These are phyloP conservation scores for Fagopyrum tataricum DNA, from an alignment of 148 eudicot species.

Conservation along the genomic window DNA sequence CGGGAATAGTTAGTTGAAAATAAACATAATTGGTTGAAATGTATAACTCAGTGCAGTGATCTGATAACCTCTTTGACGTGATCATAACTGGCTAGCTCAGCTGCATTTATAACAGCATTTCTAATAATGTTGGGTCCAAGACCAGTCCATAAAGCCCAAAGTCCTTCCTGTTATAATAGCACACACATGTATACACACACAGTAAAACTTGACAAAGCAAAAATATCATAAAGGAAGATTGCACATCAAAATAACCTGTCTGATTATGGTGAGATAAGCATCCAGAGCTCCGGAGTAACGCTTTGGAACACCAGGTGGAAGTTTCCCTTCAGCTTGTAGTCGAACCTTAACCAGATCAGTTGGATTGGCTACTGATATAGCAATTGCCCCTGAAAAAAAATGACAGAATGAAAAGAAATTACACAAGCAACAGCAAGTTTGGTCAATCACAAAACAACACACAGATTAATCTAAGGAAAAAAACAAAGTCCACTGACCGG, in stretches of 20 bases:
- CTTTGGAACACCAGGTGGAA: slow-evolving; percentile 50
- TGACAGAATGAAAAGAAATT: slow-evolving; percentile 6
- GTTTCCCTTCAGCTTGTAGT: slow-evolving; percentile 63
- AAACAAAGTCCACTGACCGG: slow-evolving; percentile 35
- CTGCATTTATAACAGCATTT: slow-evolving; percentile 63
- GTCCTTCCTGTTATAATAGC: slow-evolving; percentile 40
- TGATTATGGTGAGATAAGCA: slow-evolving; percentile 51
- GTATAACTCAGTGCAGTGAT: neutral
- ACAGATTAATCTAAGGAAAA: neutral
- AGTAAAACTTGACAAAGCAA: neutral
- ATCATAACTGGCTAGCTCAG: slow-evolving; percentile 70
- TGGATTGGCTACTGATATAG: slow-evolving; percentile 59
- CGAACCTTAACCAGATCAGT: slow-evolving; percentile 73
- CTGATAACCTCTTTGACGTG: slow-evolving; percentile 55
- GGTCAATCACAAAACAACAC: neutral
- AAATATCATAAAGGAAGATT: neutral
- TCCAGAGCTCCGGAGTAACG: slow-evolving; percentile 57
- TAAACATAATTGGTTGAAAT: neutral
- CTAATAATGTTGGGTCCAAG: slow-evolving; percentile 68
- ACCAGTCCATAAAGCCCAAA: slow-evolving; percentile 62
- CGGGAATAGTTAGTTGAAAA: slow-evolving; percentile 11
- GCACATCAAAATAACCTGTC: slow-evolving; percentile 32
- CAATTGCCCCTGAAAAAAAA: slow-evolving; percentile 48
- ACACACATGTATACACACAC: neutral
- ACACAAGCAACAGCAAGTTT: neutral